A percentile compares a stretch with the other conserved stretches of the same genome.
Evolutionary conservation across 1,139 yeast genomes (phyloP).

Genomic region (Hemisphaericaspora xylanilytica): DNA sequence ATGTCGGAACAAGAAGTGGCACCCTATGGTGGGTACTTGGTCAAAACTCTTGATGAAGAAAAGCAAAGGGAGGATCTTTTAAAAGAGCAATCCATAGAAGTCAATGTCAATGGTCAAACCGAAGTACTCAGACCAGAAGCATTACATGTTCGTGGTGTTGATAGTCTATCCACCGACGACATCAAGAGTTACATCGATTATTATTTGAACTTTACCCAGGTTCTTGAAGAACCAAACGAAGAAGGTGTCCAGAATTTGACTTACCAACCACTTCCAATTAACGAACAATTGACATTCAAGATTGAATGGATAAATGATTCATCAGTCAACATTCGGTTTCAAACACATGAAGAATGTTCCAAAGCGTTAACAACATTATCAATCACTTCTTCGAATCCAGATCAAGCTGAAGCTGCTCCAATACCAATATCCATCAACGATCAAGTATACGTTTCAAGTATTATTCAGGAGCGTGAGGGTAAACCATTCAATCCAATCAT

Average conservation of each 20-base stretch:
- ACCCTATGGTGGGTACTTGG: slow-evolving; percentile 46
- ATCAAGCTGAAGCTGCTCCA: slow-evolving; percentile 3
- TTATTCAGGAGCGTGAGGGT: slow-evolving; percentile 35
- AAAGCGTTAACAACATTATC: slow-evolving; percentile 39
- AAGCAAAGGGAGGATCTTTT: slow-evolving; percentile 31
- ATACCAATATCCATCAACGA: slow-evolving; percentile 3
- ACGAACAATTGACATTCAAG: slow-evolving; percentile 36
- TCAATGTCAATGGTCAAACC: slow-evolving; percentile 30
- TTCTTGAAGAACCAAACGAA: slow-evolving; percentile 16
- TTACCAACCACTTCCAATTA: slow-evolving; percentile 28
- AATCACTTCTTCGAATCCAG: slow-evolving; percentile 19
- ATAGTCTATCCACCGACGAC: slow-evolving; percentile 62
- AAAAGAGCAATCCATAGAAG: slow-evolving; percentile 34
- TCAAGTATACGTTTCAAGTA: slow-evolving; percentile 20
- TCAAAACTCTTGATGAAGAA: slow-evolving; percentile 40
- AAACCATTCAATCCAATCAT: slow-evolving; percentile 39
- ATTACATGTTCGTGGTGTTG: slow-evolving; percentile 60
- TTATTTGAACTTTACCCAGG: slow-evolving; percentile 40
- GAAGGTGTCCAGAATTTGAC: slow-evolving; percentile 11
- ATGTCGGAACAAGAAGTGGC: slow-evolving; percentile 38
- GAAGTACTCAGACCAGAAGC: slow-evolving; percentile 48
- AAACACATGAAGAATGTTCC: slow-evolving; percentile 40
- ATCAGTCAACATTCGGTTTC: slow-evolving; percentile 54
- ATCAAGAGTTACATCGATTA: slow-evolving; percentile 55
- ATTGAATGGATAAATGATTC: slow-evolving; percentile 74